phyloP scores from a whole-genome alignment of 805 yeast genomes.

The Candida silvatica region DNA sequence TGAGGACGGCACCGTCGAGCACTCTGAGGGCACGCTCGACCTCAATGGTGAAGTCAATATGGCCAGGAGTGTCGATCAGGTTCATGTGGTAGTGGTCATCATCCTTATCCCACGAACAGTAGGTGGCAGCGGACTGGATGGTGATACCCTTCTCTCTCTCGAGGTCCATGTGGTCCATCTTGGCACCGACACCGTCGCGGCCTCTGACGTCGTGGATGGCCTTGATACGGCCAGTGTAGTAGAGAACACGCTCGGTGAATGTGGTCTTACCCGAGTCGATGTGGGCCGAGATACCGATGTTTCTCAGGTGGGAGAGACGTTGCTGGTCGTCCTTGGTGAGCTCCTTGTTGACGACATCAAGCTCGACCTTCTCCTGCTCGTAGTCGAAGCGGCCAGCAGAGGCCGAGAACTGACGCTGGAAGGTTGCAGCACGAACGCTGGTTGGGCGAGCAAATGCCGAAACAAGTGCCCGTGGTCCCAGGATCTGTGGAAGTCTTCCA shows the following conservation, averaged over 20 bases:
- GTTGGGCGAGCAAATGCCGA: slow-evolving; percentile 1
- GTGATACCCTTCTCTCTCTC: slow-evolving; percentile 98
- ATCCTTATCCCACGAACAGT: slow-evolving; percentile 89
- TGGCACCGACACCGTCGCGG: slow-evolving; percentile 95
- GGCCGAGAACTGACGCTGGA: not conserved
- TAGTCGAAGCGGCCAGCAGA: slow-evolving; percentile 28
- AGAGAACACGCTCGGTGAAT: slow-evolving; percentile 93
- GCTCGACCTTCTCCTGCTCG: slow-evolving; percentile 64
- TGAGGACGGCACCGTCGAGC: slow-evolving; percentile 95
- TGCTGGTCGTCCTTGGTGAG: slow-evolving; percentile 44
- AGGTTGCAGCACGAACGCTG: not conserved
- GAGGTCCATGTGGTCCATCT: slow-evolving; percentile 98
- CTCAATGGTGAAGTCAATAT: slow-evolving; percentile 97
- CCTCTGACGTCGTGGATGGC: slow-evolving; percentile 97
- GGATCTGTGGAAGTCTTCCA: slow-evolving; percentile 6
- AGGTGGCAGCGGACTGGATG: slow-evolving; percentile 97
- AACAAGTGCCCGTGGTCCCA: slow-evolving; percentile 1
- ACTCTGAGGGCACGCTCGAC: slow-evolving; percentile 98
- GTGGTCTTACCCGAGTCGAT: slow-evolving; percentile 98
- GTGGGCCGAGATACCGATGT: slow-evolving; percentile 96
- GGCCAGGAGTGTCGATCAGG: slow-evolving; percentile 97
- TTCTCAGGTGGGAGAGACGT: slow-evolving; percentile 60
- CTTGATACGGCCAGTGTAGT: slow-evolving; percentile 93
- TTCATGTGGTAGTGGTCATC: slow-evolving; percentile 70
- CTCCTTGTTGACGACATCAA: slow-evolving; percentile 46